Base-by-base conservation (phyloP, 345 rosid genomes). In the Hibiscus syriacus region DNA sequence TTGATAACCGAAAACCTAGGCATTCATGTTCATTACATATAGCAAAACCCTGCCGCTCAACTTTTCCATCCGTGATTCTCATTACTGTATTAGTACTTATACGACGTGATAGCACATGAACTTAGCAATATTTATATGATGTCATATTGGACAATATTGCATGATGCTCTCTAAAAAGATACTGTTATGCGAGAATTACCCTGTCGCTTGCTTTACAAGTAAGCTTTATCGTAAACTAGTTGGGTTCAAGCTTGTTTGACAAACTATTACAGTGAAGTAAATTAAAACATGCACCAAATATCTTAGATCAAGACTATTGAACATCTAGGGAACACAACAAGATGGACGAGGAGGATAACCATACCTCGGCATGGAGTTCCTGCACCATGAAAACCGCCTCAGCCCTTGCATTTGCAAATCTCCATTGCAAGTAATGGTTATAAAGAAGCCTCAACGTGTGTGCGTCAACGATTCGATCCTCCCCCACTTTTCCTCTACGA, bases 401-500 rank as follows among this genome's bases (percentile, higher is more conserved):
- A 13, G 89, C 92, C 73, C 85, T 80, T 1, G 97, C 97, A 77
- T 88, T 90, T 38, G 79, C 85, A 74, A 93, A 85, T 76, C 96
- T 85, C 98, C 92, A 90, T 75, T 88, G 93, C 77, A 93, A 76
- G 72, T 83, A 74, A 68, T 82, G 85, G 74, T 90, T 88, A 72
- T 93, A 85, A 48, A 93, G 75, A 79, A 90, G 97, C 85, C 96
- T 87, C 84, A 85, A 84, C 78, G 72, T 65, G 70, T 90, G 98
- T 14, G 96, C 97, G 74, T 88, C 85, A 62, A 70, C 74, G 69
- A 93, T 82, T 2, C 88, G 79, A 71, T 81, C 84, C 71, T 88
- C 97, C 77, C 96, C 94, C 36, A 86, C 73, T 76, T 86, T 90
- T 49, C 92, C 96, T 70, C 98, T 86, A 81, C 87, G 83, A 70